Conservation (phyloP, 2,329 filamentous ascomycete genomes). For the Arthrinium puccinioides region DNA sequence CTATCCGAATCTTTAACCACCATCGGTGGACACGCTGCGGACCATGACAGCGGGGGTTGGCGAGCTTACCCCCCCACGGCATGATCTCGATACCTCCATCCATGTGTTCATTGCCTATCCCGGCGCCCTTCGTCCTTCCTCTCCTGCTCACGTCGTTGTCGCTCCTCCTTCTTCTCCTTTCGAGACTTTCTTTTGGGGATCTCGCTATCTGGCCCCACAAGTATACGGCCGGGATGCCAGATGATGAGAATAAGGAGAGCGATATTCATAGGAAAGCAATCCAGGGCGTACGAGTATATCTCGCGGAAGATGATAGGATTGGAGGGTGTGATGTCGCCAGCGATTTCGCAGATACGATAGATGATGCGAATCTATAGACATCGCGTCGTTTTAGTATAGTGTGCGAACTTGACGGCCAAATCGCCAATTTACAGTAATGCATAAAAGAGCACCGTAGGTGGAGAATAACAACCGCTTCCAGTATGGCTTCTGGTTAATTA, state of each 20-base stretch:
- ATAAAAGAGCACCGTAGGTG: constrained; percentile 23
- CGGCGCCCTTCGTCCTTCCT: background rate
- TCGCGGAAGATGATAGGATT: constrained; percentile 43
- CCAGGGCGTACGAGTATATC: constrained; percentile 41
- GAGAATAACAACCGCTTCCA: constrained; percentile 26
- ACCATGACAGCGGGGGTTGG: background rate
- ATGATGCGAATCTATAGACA: constrained; percentile 44
- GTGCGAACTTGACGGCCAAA: background rate
- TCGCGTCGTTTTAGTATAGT: constrained; percentile 6
- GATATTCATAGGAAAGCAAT: constrained; percentile 50
- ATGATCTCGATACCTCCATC: background rate
- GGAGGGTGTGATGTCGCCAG: constrained; percentile 30
- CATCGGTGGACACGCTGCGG: too few species aligned
- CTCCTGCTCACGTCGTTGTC: constrained; percentile 17
- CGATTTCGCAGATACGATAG: constrained; percentile 52
- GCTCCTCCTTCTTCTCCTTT: constrained; percentile 25
- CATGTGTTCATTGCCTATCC: background rate
- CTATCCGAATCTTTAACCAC: too few species aligned
- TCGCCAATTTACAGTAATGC: constrained; percentile 25
- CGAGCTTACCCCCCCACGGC: background rate
- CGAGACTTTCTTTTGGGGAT: constrained; percentile 27
- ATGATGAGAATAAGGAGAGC: constrained; percentile 31
- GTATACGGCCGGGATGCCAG: constrained; percentile 30
- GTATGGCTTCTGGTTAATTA: constrained; percentile 17
- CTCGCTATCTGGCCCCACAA: constrained; percentile 29